Conservation (phyloP, 1,284 basidiomycete genomes). For the Ceratobasidium sp. region DNA sequence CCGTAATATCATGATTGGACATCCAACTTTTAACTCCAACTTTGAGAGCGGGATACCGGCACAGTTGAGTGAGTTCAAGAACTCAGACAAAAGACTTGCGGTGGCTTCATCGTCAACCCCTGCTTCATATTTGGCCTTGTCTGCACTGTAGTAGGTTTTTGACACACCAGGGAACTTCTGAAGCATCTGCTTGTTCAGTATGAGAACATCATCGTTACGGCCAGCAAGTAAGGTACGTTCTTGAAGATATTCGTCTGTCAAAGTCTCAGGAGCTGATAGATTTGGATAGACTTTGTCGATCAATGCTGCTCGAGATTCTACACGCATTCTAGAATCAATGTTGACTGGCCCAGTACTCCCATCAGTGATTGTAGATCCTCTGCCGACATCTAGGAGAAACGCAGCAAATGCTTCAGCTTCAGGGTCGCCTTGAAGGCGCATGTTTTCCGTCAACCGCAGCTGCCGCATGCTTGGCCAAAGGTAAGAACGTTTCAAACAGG, state of each 20-base stretch:
- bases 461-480: slow-evolving; percentile 58
- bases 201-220: no score
- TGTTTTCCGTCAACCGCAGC: slow-evolving; percentile 58
- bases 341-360: slow-evolving; percentile 50
- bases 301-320: slow-evolving; percentile 51
- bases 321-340: slow-evolving; percentile 55
- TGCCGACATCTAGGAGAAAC: slow-evolving; percentile 62
- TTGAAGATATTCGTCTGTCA: no score
- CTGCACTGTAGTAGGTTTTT: no score
- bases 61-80: slow-evolving; percentile 53
- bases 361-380: slow-evolving; percentile 54
- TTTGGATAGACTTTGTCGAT: slow-evolving; percentile 57
- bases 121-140: no score
- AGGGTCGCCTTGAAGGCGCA: slow-evolving; percentile 55
- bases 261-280: slow-evolving; percentile 37
- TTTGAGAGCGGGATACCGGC: slow-evolving; percentile 56
- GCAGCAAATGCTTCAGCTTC: slow-evolving; percentile 56
- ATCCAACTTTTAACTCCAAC: slow-evolving; percentile 55
- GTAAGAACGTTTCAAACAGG: slow-evolving; percentile 56
- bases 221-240: no score
- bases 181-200: no score
- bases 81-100: no score
- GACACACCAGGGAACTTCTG: no score
- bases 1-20: slow-evolving; percentile 58
- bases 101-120: no score